Base-by-base conservation (phyloP, 2,329 filamentous ascomycete genomes). In the Pseudogymnoascus sp. region DNA sequence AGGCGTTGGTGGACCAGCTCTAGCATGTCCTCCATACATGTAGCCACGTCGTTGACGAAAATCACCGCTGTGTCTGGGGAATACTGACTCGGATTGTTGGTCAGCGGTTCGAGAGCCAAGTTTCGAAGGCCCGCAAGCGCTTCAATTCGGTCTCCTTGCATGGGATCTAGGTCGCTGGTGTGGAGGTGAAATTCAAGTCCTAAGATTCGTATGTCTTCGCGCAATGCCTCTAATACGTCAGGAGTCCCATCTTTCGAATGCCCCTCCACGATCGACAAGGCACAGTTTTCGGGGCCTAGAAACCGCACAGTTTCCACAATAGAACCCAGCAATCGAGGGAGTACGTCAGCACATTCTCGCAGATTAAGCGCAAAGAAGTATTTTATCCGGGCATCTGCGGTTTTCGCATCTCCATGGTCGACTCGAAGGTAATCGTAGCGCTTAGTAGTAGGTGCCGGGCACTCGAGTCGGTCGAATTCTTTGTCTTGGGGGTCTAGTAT, bases 311-410 rank as follows among this genome's bases (percentile, higher is more conserved):
- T 74, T 66, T 84, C 78, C 26, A 85, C 64, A 8, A 85, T 75
- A 28, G 79, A 81, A 1, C 81, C 79, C 10, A 86, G 68, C 1
- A 85, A 73, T 1, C 79, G 78, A 0, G 82, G 79, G 6, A 85
- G 76, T 2, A 84, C 67, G 0, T 69, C 53, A 2, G 76, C 67
- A 61, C 75, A 75, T 63, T 84, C 70, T 35, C 78, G 76, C 12
- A 85, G 70, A 66, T 85, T 76, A 28, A 86, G 72, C 0, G 82
- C 81, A 64, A 86, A 83, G 70, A 81, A 81, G 69, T 79, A 83
- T 61, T 64, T 65, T 65, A 71, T 26, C 72, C 69, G 1, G 70
- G 37, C 5, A 19, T 72, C 22, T 68, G 70, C 5, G 64, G 70
- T 16, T 56, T 50, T 28, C n/a, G 19, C 10, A 22, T 40, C 12